phyloP scores from a whole-genome alignment of 768 basidiomycete genomes.

The Zangia roseola region DNA sequence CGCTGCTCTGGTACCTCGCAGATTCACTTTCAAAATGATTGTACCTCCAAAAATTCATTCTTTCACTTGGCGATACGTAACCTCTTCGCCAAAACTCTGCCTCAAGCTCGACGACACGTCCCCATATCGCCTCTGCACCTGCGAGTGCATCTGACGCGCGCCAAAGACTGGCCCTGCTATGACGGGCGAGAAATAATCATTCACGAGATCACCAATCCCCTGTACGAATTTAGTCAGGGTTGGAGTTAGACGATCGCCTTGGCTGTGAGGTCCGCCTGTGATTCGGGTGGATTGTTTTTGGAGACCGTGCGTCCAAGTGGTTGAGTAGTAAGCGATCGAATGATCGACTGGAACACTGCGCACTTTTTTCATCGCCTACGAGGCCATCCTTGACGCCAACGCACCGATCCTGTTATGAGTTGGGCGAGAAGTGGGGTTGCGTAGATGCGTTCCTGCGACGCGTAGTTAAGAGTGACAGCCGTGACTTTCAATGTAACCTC shows the following conservation, averaged over 20 bases:
- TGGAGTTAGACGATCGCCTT: conserved; percentile 44
- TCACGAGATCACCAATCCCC: conserved; percentile 46
- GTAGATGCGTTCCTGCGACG: conserved; percentile 70
- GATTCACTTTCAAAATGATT: too few relatives aligned
- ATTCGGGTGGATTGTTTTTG: neutral
- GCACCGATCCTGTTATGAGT: conserved; percentile 54
- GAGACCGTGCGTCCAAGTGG: conserved; percentile 64
- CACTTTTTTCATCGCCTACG: conserved; percentile 79
- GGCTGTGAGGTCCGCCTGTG: conserved; percentile 11
- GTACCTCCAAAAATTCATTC: neutral
- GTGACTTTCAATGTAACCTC: too few relatives aligned
- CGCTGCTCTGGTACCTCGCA: too few relatives aligned
- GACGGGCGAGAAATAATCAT: conserved; percentile 36
- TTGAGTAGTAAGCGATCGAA: neutral
- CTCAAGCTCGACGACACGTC: conserved; percentile 59
- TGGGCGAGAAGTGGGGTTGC: conserved; percentile 73
- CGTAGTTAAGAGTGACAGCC: conserved; percentile 43
- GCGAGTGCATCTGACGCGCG: conserved; percentile 11
- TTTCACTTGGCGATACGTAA: conserved; percentile 2
- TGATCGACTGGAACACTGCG: neutral
- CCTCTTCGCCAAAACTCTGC: conserved; percentile 53
- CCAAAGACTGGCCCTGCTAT: conserved; percentile 32
- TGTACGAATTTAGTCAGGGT: conserved; percentile 56
- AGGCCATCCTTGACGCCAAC: conserved; percentile 55
- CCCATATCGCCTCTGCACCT: conserved; percentile 53